A percentile compares a stretch with the other conserved stretches of the same genome.
phyloP scores from a whole-genome alignment of 2,329 filamentous ascomycete genomes.

The Ophiostoma sp. region DNA sequence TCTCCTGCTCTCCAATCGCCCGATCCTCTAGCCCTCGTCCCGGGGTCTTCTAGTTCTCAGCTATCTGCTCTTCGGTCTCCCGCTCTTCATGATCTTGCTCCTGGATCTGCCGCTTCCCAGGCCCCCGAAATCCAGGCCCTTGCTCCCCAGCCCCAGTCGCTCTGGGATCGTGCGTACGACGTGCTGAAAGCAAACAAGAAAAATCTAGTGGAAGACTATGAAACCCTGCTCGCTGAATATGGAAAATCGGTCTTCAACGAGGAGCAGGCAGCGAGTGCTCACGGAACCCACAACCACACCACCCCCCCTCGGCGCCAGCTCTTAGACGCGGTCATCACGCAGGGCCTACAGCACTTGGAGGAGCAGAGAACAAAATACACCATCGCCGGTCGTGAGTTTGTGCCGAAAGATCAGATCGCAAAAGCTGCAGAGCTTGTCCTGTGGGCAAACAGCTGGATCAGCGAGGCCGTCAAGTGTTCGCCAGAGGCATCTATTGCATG shows the following conservation, averaged over 20 bases:
- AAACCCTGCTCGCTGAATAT: background rate
- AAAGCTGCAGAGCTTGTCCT: background rate
- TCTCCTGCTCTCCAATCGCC: background rate
- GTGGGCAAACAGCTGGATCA: background rate
- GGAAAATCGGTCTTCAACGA: background rate
- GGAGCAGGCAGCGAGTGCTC: too few relatives aligned
- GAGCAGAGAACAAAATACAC: background rate
- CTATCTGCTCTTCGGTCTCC: too few relatives aligned
- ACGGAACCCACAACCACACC: background rate
- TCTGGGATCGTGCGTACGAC: background rate
- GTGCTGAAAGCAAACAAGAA: too few relatives aligned
- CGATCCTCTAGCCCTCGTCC: background rate
- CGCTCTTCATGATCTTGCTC: background rate
- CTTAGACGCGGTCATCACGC: background rate
- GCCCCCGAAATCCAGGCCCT: background rate
- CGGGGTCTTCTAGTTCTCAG: background rate
- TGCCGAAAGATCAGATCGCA: background rate
- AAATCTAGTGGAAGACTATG: background rate
- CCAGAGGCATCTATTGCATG: conserved; percentile 1
- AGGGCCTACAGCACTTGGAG: background rate
- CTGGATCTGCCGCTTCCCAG: background rate
- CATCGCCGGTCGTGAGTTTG: background rate
- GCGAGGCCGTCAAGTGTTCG: conserved; percentile 7
- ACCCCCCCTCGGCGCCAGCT: background rate
- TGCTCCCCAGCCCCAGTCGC: background rate